These are phyloP conservation scores for Kockovaella imperatae DNA, from an alignment of 768 basidiomycete genomes.

Conservation along the genomic window DNA sequence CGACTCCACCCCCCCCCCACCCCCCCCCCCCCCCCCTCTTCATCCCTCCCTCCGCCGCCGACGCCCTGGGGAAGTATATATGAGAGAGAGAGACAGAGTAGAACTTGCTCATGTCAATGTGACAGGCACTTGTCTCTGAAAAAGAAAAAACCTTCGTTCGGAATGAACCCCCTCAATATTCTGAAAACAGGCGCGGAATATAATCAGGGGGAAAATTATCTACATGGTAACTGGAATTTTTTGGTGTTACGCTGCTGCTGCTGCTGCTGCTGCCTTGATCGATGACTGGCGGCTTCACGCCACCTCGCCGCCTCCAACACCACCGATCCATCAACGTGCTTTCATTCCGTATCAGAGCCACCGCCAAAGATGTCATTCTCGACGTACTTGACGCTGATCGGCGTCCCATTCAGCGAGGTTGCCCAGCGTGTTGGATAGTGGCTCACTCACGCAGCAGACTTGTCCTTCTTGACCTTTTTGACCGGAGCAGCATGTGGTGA, in stretches of 20 bases:
- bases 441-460: conserved; percentile 4
- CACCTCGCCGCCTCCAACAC: no score
- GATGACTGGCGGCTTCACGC: background rate
- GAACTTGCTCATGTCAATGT: no score
- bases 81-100: no score
- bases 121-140: no score
- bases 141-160: no score
- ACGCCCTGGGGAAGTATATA: no score
- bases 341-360: conserved; percentile 5
- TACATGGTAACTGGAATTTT: background rate
- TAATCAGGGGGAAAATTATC: background rate
- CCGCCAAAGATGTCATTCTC: conserved; percentile 18
- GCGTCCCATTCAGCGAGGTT: background rate
- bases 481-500: background rate
- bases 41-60: no score
- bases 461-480: background rate
- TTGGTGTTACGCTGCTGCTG: background rate
- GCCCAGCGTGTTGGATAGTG: background rate
- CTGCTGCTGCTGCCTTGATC: background rate
- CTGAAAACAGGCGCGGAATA: background rate
- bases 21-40: no score
- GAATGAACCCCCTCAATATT: background rate
- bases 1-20: no score
- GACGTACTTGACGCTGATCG: conserved; percentile 1
- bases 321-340: no score